Conservation (phyloP, 352 stramenopile species). For the Pythium aquatile region DNA sequence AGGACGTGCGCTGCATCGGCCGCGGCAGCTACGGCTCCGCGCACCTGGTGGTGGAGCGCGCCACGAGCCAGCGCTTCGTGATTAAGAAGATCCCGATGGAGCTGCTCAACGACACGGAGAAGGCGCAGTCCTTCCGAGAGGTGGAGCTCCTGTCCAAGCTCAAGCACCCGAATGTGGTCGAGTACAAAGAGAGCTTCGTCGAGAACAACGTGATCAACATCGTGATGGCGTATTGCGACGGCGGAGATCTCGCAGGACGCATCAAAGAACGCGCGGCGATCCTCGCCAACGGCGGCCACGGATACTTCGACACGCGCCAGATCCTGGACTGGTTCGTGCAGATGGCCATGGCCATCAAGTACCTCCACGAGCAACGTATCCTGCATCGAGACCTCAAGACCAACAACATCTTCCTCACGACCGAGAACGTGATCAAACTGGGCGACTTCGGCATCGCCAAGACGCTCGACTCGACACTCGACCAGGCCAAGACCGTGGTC, state of each 20-base stretch:
- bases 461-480: conserved; percentile 76
- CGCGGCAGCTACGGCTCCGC: conserved; percentile 76
- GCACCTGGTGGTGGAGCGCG: conserved; percentile 54
- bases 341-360: conserved; percentile 93
- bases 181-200: conserved; percentile 92
- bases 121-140: conserved; percentile 75
- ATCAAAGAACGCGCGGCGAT: conserved; percentile 53
- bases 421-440: conserved; percentile 86
- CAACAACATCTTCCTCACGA: conserved; percentile 92
- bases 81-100: conserved; percentile 89
- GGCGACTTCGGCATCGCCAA: conserved; percentile 94
- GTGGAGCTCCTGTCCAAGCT: conserved; percentile 91
- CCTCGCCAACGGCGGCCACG: conserved; percentile 31
- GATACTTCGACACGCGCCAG: conserved; percentile 59
- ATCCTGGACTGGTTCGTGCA: conserved; percentile 92
- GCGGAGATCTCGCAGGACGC: conserved; percentile 72
- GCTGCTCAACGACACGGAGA: conserved; percentile 74
- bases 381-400: conserved; percentile 95
- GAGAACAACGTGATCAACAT: conserved; percentile 87
- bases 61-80: conserved; percentile 50
- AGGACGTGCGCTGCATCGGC: conserved; percentile 75
- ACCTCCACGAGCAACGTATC: conserved; percentile 90
- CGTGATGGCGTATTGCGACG: conserved; percentile 95
- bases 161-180: conserved; percentile 93
- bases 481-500: conserved; percentile 88